Conservation (phyloP, 306 rosid species). For the Medicago truncatula region DNA sequence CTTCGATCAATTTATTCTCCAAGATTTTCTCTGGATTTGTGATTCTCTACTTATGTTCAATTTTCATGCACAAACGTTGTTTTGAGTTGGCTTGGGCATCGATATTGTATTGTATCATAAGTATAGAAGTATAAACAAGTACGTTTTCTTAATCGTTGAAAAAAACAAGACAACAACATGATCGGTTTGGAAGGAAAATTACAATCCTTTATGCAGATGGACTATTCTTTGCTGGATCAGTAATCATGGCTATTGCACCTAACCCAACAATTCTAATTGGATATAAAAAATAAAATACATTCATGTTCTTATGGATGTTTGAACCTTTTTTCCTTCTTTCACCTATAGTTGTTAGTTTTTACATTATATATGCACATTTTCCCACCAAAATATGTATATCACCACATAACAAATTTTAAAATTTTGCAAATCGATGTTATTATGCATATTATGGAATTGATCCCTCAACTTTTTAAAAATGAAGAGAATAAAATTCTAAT, state of each 20-base stretch:
- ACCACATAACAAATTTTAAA: no score
- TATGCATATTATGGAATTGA: no score
- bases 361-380: no score
- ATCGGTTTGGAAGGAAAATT: constrained; percentile 49
- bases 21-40: not conserved
- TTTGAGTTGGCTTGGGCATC: not conserved
- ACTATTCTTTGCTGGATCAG: constrained; percentile 51
- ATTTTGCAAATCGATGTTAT: no score
- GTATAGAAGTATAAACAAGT: not conserved
- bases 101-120: not conserved
- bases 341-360: no score
- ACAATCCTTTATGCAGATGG: constrained; percentile 52
- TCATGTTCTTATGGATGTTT: no score
- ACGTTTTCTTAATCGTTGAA: not conserved
- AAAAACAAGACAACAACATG: constrained; percentile 19
- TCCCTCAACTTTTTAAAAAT: no score
- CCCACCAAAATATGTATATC: no score
- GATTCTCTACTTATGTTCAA: not conserved
- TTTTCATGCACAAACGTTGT: not conserved
- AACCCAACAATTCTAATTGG: constrained; percentile 40
- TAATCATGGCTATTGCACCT: constrained; percentile 51
- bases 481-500: no score
- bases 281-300: no score
- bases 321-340: no score
- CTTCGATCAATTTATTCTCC: not conserved